Base-by-base conservation (phyloP, 2,329 filamentous ascomycete species). In the Nemania diffusa region DNA sequence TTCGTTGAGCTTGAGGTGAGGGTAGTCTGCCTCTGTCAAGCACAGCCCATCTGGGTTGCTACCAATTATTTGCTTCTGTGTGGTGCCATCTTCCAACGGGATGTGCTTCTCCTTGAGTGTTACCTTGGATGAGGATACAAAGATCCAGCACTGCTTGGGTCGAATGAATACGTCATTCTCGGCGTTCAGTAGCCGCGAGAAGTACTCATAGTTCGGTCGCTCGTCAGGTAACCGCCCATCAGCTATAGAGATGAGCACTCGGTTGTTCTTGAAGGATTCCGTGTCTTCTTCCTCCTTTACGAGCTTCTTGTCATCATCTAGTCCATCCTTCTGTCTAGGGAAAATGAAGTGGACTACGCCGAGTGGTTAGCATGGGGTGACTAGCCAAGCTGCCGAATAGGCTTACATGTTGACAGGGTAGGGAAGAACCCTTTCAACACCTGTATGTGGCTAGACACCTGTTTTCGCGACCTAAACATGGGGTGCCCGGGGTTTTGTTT, bases 371-470 rank as follows among this genome's bases (percentile, higher is more conserved):
- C 32, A 26, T 7, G 24, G 24, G 37, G 40, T 34, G 4, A 17
- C 17, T 1, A 29, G 26, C 15, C 26, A 3, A 37, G 5, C 6
- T 20, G 27, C 26, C 2, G 4, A 4, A 7, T 15, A 48, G 32
- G 82, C 88, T 84, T 80, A 90, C 88, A 90, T 76, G 86, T 88
- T 50, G 87, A 84, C 69, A 91, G 82, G 62, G 86, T 84, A 62
- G 84, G 83, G 70, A 91, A 87, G 76, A 91, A 90, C 58, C 87
- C 87, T 80, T 91, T 91, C 62, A 91, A 80, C 15, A 92, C 89
- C 75, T 92, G 89, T 74, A 91, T 91, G 74, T 91, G 89, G 74
- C 88, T 91, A 2, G 89, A 91, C 5, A 91, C 88, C 73, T 90
- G 88, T 77, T 91, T 91, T 69, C 83, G 75, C 69, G 75, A 76